Evolutionary conservation across 305 asterid species (phyloP).

Genomic region (Solanum hybrid): DNA sequence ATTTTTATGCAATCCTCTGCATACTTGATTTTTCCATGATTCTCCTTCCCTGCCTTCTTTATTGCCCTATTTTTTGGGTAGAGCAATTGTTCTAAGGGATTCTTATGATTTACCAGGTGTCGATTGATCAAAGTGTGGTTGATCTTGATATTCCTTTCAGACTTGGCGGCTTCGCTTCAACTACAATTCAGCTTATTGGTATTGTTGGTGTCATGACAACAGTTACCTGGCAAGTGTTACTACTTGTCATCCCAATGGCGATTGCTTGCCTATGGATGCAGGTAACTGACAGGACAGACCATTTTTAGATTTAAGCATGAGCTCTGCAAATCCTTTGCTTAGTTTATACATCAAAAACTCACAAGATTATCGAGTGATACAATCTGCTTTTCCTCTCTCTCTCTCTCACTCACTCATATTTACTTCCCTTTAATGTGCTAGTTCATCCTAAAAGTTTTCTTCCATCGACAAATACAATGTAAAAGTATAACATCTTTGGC

Average conservation of each 20-base stretch:
- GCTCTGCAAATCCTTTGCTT: background rate
- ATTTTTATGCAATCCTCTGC: constrained; percentile 1
- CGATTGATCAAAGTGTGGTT: constrained; percentile 94
- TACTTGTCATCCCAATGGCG: constrained; percentile 95
- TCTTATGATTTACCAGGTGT: constrained; percentile 57
- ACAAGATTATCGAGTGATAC: background rate
- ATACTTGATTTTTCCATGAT: background rate
- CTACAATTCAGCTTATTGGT: constrained; percentile 94
- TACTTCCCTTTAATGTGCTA: background rate
- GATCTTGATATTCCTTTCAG: constrained; percentile 99
- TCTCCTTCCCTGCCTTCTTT: background rate
- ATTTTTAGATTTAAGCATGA: background rate
- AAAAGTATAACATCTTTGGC: background rate
- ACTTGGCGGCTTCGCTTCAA: constrained; percentile 98
- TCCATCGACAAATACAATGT: background rate
- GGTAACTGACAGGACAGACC: constrained; percentile 32
- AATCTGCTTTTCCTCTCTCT: background rate
- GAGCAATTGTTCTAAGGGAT: constrained; percentile 10
- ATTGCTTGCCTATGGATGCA: constrained; percentile 99
- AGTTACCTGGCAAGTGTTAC: constrained; percentile 96
- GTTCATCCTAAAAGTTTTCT: background rate
- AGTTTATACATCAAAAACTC: background rate
- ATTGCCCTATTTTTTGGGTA: background rate
- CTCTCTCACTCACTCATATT: background rate
- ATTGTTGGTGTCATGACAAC: constrained; percentile 94